Evolutionary conservation across 2,329 filamentous ascomycete species (phyloP).

Genomic region (Trichoderma guizhouense): DNA sequence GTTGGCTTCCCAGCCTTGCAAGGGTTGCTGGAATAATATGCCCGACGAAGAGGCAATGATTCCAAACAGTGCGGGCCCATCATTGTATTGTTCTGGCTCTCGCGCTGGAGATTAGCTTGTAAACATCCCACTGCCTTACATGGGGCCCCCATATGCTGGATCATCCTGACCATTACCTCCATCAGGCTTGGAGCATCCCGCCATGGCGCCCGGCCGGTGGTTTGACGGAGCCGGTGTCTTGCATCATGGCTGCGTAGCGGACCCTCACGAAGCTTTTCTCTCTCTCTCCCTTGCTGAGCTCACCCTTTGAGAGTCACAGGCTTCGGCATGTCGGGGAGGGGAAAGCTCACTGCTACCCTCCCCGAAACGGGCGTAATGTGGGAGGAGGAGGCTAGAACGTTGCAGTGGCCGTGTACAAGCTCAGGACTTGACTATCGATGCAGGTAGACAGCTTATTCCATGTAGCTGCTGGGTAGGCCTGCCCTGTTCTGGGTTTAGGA

Average conservation of each 20-base stretch:
- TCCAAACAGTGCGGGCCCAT: constrained; percentile 4
- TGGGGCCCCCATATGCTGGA: not conserved
- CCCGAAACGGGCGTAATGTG: not conserved
- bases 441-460: not conserved
- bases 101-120: not conserved
- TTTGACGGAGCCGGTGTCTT: constrained; percentile 13
- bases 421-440: not conserved
- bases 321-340: constrained; percentile 13
- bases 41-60: not conserved
- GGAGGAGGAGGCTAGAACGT: not conserved
- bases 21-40: not conserved
- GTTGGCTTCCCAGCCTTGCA: constrained; percentile 10
- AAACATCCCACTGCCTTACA: not conserved
- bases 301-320: not conserved
- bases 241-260: constrained; percentile 17
- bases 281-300: not conserved
- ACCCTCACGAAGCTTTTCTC: constrained; percentile 7
- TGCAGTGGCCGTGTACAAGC: not conserved
- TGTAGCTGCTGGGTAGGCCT: not conserved
- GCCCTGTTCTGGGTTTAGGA: not conserved
- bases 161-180: constrained; percentile 3
- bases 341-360: not conserved
- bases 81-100: not conserved
- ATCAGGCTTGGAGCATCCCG: not conserved
- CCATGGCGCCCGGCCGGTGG: constrained; percentile 9